Evolutionary conservation across 768 basidiomycete genomes (phyloP).

Genomic region (Daedalea quercina): DNA sequence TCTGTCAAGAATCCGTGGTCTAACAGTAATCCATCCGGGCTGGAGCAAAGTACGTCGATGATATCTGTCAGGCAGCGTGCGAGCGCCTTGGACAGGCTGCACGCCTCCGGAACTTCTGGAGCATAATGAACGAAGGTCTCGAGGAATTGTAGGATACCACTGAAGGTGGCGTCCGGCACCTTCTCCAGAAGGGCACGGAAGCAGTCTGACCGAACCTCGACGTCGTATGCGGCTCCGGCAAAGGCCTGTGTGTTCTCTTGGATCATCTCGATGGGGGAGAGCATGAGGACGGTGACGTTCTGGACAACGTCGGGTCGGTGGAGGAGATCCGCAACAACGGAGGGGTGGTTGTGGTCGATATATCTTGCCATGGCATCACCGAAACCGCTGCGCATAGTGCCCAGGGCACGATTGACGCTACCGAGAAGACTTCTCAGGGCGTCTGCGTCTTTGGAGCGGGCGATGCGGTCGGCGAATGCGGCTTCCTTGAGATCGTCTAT

Average conservation of each 20-base stretch:
- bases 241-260: conserved; percentile 72
- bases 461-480: conserved; percentile 38
- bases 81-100: conserved; percentile 80
- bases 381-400: conserved; percentile 54
- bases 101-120: conserved; percentile 70
- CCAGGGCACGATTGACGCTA: conserved; percentile 57
- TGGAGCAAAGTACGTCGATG: conserved; percentile 79
- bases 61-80: conserved; percentile 92
- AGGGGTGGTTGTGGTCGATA: conserved; percentile 52
- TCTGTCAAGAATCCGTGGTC: conserved; percentile 42
- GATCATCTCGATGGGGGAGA: conserved; percentile 76
- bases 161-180: conserved; percentile 56
- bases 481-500: conserved; percentile 52
- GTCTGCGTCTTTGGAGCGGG: conserved; percentile 18
- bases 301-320: conserved; percentile 47
- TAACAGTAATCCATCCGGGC: conserved; percentile 64
- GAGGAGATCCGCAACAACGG: conserved; percentile 50
- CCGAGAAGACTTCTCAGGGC: conserved; percentile 32
- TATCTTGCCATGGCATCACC: conserved; percentile 54
- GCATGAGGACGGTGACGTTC: conserved; percentile 57
- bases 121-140: conserved; percentile 59
- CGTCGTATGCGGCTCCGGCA: conserved; percentile 82
- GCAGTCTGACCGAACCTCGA: conserved; percentile 84
- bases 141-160: conserved; percentile 68
- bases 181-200: conserved; percentile 73